Base-by-base conservation (phyloP, 2,329 filamentous ascomycete genomes). In the Macrophomina pseudophaseolina region DNA sequence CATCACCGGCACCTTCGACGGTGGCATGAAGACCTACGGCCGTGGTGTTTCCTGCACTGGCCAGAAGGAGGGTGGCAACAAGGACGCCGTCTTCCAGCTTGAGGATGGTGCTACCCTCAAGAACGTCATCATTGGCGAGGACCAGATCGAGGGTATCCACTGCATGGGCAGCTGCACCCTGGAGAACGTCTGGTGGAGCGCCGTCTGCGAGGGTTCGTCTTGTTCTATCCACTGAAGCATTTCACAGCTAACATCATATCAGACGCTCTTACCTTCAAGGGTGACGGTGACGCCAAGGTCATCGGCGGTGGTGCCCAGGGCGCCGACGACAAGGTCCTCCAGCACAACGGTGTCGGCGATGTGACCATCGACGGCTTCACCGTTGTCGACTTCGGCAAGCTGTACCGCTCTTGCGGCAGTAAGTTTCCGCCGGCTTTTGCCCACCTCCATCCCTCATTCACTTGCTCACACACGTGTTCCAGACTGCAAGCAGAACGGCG, bases 61-160 rank as follows among this genome's bases (percentile, higher is more conserved):
- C 28, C 80, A 84, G 64, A 71, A 70, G 12, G 82, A 84, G 70
- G 81, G 81, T 66, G 80, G 77, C 60, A 74, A 80, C 66, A 82
- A 71, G 79, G 64, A 67, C 49, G 66, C 66, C 4, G 66, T 67
- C 48, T 67, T 67, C 58, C 18, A 46, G 14, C 40, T 67, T 18
- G 59, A 64, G 48, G 51, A 65, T 28, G 66, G 66, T n/a, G 82
- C 79, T 14, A 80, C 79, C 32, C 73, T 84, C 35, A 79, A 77
- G 68, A 84, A 84, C 70, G 82, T 82, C 71, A 83, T 84, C 71
- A 83, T 84, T 62, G 82, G 82, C 9, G 73, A 75, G 30, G 78
- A 79, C 63, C 78, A 83, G 69, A 75, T 80, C 33, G 82, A 84
- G 71, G 82, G 81, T 63, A 79, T 86, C 33, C 83, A 86, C 75